phyloP scores from a whole-genome alignment of 148 eudicot species.

The Chenopodium quinoa region DNA sequence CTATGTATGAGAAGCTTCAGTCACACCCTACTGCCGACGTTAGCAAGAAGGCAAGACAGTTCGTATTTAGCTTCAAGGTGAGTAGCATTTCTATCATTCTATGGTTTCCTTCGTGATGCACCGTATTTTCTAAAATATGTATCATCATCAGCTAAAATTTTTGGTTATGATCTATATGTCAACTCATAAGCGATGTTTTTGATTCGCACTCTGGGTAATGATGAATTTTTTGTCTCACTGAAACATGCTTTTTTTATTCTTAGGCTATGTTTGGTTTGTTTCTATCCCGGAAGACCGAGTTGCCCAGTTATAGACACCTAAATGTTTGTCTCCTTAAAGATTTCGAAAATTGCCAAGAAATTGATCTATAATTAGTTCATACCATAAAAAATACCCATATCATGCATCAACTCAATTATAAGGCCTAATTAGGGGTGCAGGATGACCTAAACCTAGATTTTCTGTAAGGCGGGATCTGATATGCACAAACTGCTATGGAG shows the following conservation, averaged over 20 bases:
- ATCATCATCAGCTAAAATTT: not conserved
- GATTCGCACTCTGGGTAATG: not conserved
- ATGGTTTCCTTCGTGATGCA: not conserved
- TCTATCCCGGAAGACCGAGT: not conserved
- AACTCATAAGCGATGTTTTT: not conserved
- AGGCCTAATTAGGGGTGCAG: no score
- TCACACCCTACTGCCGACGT: constrained; percentile 74
- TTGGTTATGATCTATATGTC: not conserved
- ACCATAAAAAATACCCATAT: no score
- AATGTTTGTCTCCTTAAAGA: no score
- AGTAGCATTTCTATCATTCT: not conserved
- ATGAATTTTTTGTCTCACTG: not conserved
- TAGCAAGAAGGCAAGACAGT: constrained; percentile 71
- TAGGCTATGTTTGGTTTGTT: not conserved
- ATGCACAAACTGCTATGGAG: no score
- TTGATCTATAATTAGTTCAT: no score
- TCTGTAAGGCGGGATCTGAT: no score
- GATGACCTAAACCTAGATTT: no score
- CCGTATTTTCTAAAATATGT: not conserved
- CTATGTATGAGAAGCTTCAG: constrained; percentile 84
- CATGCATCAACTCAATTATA: no score
- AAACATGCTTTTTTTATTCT: not conserved
- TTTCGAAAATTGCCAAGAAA: no score
- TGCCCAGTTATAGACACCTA: no score
- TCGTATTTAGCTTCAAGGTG: constrained; percentile 78